Base-by-base conservation (phyloP, 1,139 yeast species). In the Arxiozyma bovina region DNA sequence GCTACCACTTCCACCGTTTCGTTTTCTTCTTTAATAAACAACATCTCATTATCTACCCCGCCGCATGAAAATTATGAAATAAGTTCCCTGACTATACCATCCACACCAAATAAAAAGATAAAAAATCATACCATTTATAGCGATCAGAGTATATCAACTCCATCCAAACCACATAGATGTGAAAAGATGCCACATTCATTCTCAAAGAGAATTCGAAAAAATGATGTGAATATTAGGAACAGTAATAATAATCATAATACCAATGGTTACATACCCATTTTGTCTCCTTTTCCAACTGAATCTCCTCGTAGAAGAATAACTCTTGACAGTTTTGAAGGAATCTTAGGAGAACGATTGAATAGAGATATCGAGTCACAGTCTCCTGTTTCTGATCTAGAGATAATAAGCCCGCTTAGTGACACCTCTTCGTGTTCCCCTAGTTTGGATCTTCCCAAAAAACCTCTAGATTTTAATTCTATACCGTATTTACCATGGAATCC, bases 401-500 rank as follows among this genome's bases (percentile, higher is more conserved):
- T 59, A 3, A 55, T 58, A 8, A 61, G 63, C 51, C 63, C 63
- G 3, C 47, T 57, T 25, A 59, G 63, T 54, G 63, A 60, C 21
- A 48, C 54, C 18, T 57, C 60, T 40, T 57, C 61, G 20, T 56
- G 49, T 15, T 58, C 60, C 4, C 60, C 60, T 15, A 58, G 58
- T 27, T 47, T 54, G 18, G 60, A 56, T 8, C 40, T 34, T 34
- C 17, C 15, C 5, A 30, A 44, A 17, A 50, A 50, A 50, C 42
- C 51, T 38, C 38, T 57, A 9, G 61, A 57, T 48, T 45, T 45
- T 21, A 38, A 42, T 38, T 34, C 43, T 18, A 43, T 42, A 17
- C 46, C 52, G 20, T 27, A 42, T 44, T n/a, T 50, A 17, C 42
- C 48, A 27, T 50, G 52, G 52, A 44, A 22, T 20, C 45, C 49